Evolutionary conservation across 2,329 filamentous ascomycete genomes (phyloP).

Genomic region (Venturia pyrina): DNA sequence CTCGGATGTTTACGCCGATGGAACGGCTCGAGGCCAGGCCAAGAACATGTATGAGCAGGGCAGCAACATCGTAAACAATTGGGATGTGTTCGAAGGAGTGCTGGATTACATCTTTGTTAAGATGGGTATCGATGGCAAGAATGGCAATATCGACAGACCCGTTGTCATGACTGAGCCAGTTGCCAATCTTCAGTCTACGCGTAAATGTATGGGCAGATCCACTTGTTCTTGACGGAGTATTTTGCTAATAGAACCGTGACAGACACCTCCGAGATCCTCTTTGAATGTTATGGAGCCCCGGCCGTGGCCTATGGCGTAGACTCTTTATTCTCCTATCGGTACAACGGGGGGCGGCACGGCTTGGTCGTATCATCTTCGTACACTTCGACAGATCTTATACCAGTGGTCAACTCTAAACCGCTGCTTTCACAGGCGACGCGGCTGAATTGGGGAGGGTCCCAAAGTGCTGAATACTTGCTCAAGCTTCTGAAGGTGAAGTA

Average conservation of each 20-base stretch:
- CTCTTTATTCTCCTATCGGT: conserved; percentile 87
- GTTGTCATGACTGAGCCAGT: conserved; percentile 94
- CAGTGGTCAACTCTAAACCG: conserved; percentile 77
- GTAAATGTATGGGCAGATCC: conserved; percentile 57
- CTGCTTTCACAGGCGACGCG: conserved; percentile 76
- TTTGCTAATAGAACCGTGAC: conserved; percentile 12
- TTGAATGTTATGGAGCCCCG: conserved; percentile 88
- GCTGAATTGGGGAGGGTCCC: conserved; percentile 89
- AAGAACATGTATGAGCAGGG: conserved; percentile 85
- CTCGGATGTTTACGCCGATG: conserved; percentile 87
- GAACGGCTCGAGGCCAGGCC: conserved; percentile 81
- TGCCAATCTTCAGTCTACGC: conserved; percentile 78
- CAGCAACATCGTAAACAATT: conserved; percentile 87
- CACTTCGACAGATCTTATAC: conserved; percentile 90
- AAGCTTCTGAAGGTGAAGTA: conserved; percentile 90
- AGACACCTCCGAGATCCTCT: conserved; percentile 97
- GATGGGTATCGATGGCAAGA: conserved; percentile 64
- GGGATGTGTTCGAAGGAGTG: conserved; percentile 94
- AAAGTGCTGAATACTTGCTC: conserved; percentile 80
- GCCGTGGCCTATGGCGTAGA: conserved; percentile 92
- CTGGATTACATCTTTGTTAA: conserved; percentile 94
- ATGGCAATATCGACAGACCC: conserved; percentile 70
- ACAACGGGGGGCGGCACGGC: conserved; percentile 81
- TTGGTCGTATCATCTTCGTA: conserved; percentile 87
- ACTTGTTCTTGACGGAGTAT: neutral